Conservation (phyloP, 805 yeast genomes). For the Wickerhamiella slavikovae region DNA sequence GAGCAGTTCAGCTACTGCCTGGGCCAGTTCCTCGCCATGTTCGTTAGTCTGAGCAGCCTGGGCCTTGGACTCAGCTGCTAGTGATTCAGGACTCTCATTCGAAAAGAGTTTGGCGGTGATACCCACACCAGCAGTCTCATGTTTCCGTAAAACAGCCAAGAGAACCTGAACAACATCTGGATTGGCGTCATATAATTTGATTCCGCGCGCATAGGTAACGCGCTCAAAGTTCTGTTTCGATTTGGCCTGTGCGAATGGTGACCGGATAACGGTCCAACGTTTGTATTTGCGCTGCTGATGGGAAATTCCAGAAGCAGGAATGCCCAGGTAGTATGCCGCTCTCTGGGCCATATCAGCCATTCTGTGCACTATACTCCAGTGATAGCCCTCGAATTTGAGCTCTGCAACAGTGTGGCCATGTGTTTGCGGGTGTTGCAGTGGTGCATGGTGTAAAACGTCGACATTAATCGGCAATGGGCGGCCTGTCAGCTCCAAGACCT, state of each 20-base stretch:
- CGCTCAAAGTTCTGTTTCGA: slow-evolving; percentile 88
- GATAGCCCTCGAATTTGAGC: slow-evolving; percentile 43
- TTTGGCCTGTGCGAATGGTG: slow-evolving; percentile 89
- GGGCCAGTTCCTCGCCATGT: no score
- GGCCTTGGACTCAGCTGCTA: no score
- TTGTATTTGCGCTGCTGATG: slow-evolving; percentile 53
- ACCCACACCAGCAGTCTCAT: slow-evolving; percentile 66
- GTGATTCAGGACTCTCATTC: slow-evolving; percentile 29
- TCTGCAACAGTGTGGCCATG: slow-evolving; percentile 68
- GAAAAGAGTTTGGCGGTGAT: slow-evolving; percentile 51
- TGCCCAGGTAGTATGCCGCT: slow-evolving; percentile 75
- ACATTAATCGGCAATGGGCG: slow-evolving; percentile 70
- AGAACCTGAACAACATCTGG: slow-evolving; percentile 69
- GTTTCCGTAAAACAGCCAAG: slow-evolving; percentile 56
- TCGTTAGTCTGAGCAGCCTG: no score
- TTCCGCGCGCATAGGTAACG: slow-evolving; percentile 52
- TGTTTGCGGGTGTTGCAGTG: slow-evolving; percentile 42
- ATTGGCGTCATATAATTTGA: slow-evolving; percentile 66
- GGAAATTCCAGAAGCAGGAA: slow-evolving; percentile 61
- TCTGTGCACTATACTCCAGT: slow-evolving; percentile 46
- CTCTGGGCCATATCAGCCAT: slow-evolving; percentile 72
- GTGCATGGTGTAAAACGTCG: slow-evolving; percentile 62
- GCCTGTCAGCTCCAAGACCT: no score
- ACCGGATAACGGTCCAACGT: slow-evolving; percentile 80
- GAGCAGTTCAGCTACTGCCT: slow-evolving; percentile 50